These are phyloP conservation scores for Lepiota subincarnata DNA, from an alignment of 768 basidiomycete species.

Conservation along the genomic window DNA sequence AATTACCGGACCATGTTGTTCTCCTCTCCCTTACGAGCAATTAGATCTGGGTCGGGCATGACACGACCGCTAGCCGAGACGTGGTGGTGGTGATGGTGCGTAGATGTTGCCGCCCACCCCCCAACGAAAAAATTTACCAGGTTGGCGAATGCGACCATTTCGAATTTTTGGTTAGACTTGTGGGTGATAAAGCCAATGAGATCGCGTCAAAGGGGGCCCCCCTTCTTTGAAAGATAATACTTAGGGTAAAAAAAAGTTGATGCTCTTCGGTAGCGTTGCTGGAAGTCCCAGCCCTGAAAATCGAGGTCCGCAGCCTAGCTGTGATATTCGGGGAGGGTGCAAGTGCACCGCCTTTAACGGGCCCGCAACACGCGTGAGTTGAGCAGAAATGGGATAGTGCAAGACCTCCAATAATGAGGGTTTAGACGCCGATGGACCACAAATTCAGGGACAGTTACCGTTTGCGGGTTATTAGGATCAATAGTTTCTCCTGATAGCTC, in stretches of 20 bases:
- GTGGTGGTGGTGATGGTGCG: slow-evolving; percentile 7
- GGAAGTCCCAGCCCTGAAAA: no score
- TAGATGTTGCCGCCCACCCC: background rate
- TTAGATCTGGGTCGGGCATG: background rate
- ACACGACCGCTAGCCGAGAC: slow-evolving; percentile 4
- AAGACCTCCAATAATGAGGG: background rate
- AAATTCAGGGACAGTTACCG: background rate
- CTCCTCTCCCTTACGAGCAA: background rate
- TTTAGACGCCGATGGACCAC: background rate
- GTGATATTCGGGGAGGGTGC: no score
- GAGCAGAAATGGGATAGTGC: slow-evolving; percentile 3
- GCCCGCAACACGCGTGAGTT: background rate
- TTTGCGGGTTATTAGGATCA: background rate
- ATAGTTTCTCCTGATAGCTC: background rate
- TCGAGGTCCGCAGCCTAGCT: no score
- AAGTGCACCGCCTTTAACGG: background rate
- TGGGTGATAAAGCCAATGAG: no score
- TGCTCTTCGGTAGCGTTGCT: no score
- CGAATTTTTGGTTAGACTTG: no score
- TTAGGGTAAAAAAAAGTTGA: no score
- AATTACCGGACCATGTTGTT: background rate
- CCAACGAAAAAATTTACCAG: no score
- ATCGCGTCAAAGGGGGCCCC: no score
- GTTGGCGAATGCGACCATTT: no score
- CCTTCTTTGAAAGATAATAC: no score